Evolutionary conservation across 1,284 basidiomycete genomes (phyloP).

Genomic region (Xerocomus nothofagi): DNA sequence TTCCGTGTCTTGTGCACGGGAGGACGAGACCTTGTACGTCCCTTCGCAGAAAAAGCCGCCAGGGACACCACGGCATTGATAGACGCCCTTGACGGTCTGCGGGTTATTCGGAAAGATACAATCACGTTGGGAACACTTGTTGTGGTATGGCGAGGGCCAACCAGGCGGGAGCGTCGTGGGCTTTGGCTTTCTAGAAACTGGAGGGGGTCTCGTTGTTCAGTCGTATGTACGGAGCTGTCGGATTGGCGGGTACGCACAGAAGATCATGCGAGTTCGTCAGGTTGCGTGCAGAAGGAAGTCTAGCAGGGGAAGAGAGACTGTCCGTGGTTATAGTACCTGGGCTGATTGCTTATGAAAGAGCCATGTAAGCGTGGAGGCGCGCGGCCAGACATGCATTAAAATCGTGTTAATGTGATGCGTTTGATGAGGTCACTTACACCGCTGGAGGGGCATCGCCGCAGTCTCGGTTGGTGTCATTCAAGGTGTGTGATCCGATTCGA

Average conservation of each 20-base stretch:
- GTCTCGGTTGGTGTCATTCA: slow-evolving; percentile 12
- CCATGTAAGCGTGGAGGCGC: slow-evolving; percentile 15
- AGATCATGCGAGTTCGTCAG: slow-evolving; percentile 32
- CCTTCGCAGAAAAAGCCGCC: slow-evolving; percentile 39
- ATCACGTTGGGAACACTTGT: slow-evolving; percentile 37
- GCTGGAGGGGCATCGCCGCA: slow-evolving; percentile 25
- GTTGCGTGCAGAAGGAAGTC: slow-evolving; percentile 1
- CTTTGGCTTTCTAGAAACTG: slow-evolving; percentile 34
- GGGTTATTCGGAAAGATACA: slow-evolving; percentile 40
- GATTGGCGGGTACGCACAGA: slow-evolving; percentile 26
- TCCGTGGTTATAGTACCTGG: slow-evolving; percentile 13
- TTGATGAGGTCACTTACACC: slow-evolving; percentile 32
- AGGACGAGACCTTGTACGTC: slow-evolving; percentile 36
- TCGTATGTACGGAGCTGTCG: not conserved
- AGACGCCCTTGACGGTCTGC: slow-evolving; percentile 37
- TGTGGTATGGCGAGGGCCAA: slow-evolving; percentile 43
- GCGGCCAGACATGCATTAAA: slow-evolving; percentile 31
- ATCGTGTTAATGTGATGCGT: slow-evolving; percentile 34
- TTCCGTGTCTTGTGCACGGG: slow-evolving; percentile 36
- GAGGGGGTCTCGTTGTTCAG: not conserved
- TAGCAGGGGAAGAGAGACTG: slow-evolving; percentile 2
- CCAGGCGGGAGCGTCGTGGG: slow-evolving; percentile 28
- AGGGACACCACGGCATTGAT: slow-evolving; percentile 35
- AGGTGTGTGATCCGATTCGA: slow-evolving; percentile 14
- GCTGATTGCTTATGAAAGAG: slow-evolving; percentile 30